Base-by-base conservation (phyloP, 257 asterid species). In the Fraxinus americana region DNA sequence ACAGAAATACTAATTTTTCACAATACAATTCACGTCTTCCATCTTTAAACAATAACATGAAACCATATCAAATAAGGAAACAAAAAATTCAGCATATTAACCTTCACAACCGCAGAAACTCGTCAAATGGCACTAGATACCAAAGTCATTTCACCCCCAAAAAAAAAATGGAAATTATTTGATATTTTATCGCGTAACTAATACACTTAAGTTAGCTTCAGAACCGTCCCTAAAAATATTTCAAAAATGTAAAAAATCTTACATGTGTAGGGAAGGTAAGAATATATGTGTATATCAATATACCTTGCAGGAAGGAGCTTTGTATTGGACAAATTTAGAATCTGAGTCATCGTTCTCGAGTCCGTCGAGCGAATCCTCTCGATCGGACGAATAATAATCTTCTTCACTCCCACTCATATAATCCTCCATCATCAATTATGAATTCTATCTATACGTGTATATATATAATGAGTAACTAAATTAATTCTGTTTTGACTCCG, bases 221-320 rank as follows among this genome's bases (percentile, higher is more conserved):
- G 38, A 21, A 39, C 14, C 23, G 68, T 2, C 8, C 13, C 48
- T n/a, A 71, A 14, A 13, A 8, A 23, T 6, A 19, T 9, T 3
- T 50, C 34, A 2, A 21, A 5, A 32, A 43, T 52, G 17, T 12
- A 0, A 66, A 76, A 29, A 72, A 8, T 41, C 2, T 7, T 2
- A 73, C 66, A 73, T 71, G 71, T 75, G 79, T 75, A 78, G 63
- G 54, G 2, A 79, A 4, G 32, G 68, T 25, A 75, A 29, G 39
- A 43, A 78, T 68, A 66, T 48, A 36, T 68, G 19, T 30, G 0
- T 38, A 19, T 19, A 32, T 16, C 14, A 4, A 8, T 78, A 63
- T 73, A 96, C 99, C 98, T 91, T 91, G 54, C 88, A 83, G 67
- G 91, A 89, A 77, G 93, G 82, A 79, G 88, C 70, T 80, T 85